phyloP scores from a whole-genome alignment of 1,284 basidiomycete species.

The Ceratobasidium sp. region DNA sequence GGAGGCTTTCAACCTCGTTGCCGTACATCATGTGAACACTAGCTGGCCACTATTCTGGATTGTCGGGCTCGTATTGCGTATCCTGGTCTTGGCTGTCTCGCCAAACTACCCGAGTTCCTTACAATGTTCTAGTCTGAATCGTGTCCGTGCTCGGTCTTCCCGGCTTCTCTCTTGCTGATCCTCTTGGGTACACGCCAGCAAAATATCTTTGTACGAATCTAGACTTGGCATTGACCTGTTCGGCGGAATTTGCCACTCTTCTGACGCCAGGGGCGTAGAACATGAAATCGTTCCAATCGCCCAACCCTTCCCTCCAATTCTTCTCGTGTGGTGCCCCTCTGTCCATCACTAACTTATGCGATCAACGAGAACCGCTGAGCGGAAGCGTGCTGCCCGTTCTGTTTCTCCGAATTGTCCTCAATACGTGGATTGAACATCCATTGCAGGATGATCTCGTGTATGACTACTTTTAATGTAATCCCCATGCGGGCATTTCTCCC shows the following conservation, averaged over 20 bases:
- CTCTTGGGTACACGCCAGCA: constrained; percentile 13
- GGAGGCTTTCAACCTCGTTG: background rate
- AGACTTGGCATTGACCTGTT: constrained; percentile 1
- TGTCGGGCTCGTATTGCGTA: constrained; percentile 6
- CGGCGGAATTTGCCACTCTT: constrained; percentile 18
- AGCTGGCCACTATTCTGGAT: constrained; percentile 1
- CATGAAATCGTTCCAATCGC: constrained; percentile 3
- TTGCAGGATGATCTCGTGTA: background rate
- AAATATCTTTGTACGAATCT: background rate
- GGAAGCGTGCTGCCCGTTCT: constrained; percentile 10
- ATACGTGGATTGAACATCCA: constrained; percentile 6
- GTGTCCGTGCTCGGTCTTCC: background rate
- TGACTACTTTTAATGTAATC: constrained; percentile 4
- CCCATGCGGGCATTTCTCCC: constrained; percentile 31
- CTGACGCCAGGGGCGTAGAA: constrained; percentile 18
- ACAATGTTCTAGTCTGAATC: background rate
- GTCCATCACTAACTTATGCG: constrained; percentile 14
- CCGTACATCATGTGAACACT: constrained; percentile 31
- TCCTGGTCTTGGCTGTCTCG: background rate
- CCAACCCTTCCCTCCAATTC: constrained; percentile 11
- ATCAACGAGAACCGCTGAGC: constrained; percentile 23
- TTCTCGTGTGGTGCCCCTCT: background rate
- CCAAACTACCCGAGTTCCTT: constrained; percentile 8
- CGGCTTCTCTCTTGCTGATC: background rate
- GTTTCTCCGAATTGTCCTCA: constrained; percentile 33